Percentiles rank a stretch among this genome's conserved stretches.
Conservation (phyloP, 805 yeast genomes). For the Monosporozyma siamensis region DNA sequence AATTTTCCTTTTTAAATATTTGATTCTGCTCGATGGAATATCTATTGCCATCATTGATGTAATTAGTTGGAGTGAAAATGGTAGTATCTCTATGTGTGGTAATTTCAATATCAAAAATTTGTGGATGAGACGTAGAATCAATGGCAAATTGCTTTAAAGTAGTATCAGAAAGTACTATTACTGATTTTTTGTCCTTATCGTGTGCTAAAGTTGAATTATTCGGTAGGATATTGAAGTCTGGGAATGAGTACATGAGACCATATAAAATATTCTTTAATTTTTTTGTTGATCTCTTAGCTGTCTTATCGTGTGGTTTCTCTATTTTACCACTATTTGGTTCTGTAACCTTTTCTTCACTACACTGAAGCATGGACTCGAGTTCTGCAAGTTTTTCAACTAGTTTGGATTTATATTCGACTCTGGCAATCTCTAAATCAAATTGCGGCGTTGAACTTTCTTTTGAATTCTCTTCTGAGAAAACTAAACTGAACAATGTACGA, state of each 20-base stretch:
- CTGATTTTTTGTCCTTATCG: not conserved
- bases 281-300: not conserved
- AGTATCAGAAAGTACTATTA: not conserved
- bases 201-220: not conserved
- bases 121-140: not conserved
- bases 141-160: not conserved
- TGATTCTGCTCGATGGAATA: conserved; percentile 3
- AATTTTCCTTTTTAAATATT: not conserved
- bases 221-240: not conserved
- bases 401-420: not conserved
- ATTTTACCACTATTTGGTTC: not conserved
- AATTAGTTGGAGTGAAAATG: not conserved
- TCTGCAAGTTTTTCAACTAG: not conserved
- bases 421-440: not conserved
- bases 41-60: not conserved
- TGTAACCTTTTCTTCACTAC: not conserved
- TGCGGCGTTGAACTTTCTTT: not conserved
- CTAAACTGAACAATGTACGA: conserved; percentile 1
- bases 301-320: not conserved
- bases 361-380: not conserved
- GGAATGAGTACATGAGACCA: not conserved
- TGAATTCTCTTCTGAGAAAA: not conserved
- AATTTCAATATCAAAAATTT: not conserved
- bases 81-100: not conserved
- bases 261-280: not conserved